Evolutionary conservation across 202 grass and related monocot genomes (phyloP).

Genomic region (Hordeum pubiflorum): DNA sequence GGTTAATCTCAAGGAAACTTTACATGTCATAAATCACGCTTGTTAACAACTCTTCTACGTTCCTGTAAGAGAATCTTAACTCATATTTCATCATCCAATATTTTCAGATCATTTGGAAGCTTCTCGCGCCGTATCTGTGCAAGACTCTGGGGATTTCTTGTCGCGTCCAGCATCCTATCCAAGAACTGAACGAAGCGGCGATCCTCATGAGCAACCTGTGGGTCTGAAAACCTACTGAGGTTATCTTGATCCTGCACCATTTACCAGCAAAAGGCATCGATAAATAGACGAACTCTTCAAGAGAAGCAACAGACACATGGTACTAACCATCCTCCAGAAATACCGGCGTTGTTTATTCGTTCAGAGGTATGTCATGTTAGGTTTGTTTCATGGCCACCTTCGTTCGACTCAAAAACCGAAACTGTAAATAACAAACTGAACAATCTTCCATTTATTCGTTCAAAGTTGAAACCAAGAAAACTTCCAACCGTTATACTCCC

Average conservation of each 20-base stretch:
- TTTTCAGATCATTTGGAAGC: constrained; percentile 20
- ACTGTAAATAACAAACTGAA: neutral
- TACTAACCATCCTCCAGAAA: neutral
- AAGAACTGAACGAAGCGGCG: constrained; percentile 33
- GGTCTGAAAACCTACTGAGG: constrained; percentile 34
- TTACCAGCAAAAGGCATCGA: neutral
- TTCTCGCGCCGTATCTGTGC: constrained; percentile 14
- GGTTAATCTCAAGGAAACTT: neutral
- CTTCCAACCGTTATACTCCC: neutral
- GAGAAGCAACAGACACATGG: neutral
- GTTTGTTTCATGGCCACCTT: neutral
- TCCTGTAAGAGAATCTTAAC: neutral
- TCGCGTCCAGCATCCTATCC: constrained; percentile 31
- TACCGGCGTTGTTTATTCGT: neutral
- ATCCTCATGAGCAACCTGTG: constrained; percentile 23
- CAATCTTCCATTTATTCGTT: neutral
- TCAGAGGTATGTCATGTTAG: neutral
- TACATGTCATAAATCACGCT: constrained; percentile 10
- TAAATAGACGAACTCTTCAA: neutral
- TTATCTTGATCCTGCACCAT: constrained; percentile 25
- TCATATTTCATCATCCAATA: constrained; percentile 35
- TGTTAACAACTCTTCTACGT: neutral
- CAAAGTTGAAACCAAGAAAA: neutral
- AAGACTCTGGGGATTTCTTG: constrained; percentile 38
- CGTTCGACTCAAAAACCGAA: no score